Base-by-base conservation (phyloP, 495 filamentous ascomycete genomes). In the Xylaria castorea region DNA sequence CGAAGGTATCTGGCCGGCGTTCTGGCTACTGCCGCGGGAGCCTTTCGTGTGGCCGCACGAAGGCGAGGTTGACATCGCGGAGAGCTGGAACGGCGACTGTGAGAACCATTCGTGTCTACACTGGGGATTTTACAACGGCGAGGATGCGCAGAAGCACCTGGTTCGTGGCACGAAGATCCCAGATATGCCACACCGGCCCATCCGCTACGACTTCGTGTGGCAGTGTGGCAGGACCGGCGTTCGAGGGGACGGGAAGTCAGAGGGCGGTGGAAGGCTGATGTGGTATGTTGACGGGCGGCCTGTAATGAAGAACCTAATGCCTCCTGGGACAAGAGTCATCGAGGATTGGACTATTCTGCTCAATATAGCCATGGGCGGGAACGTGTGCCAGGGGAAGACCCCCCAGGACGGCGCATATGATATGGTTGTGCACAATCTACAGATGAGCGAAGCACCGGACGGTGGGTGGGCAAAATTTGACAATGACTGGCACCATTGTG, bases 41-140 rank as follows among this genome's bases (percentile, higher is more conserved):
- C 84, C 83, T 0, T 85, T 85, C 57, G 71, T 72, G 66, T 91
- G 89, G 89, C 89, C 89, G 27, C 83, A 81, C 36, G 84, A 85
- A 55, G 89, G 88, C 71, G 88, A 91, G 76, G 85, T 90, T 68
- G 90, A 92, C 71, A 88, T 91, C 68, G 87, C 91, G 61, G 90
- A 92, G 72, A 79, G 66, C 40, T 82, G 80, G 80, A 82, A 82
- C 42, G 79, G 77, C 0, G 81, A 84, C 27, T 71, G 72, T 27
- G 73, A 80, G 63, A 86, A 85, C 65, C 82, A 83, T 53, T 77
- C 77, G 1, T 85, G 84, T 74, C 74, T 86, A n/a, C 83, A 85
- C 68, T 86, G 84, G 84, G 84, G 84, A 0, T 74, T 79, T 55
- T 84, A 77, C 68, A 82, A 82, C 53, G 79, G 77, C 1, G 78